phyloP scores from a whole-genome alignment of 495 filamentous ascomycete genomes.

The Penicillium robsamsonii region DNA sequence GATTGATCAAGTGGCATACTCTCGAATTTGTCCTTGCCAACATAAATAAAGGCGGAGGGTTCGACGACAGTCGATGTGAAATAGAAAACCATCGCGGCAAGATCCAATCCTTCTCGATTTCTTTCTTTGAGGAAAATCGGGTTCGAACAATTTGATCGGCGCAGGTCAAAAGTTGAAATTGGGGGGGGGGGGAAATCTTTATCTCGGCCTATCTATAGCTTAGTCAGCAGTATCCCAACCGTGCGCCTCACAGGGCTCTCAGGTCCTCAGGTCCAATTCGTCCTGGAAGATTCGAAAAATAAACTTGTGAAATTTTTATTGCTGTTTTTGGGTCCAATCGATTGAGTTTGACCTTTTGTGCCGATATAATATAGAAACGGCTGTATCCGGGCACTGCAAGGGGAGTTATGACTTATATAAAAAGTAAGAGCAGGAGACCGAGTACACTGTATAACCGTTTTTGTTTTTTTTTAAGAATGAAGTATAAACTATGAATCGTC shows the following conservation, averaged over 20 bases:
- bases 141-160: slow-evolving; percentile 3
- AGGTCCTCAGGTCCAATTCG: background rate
- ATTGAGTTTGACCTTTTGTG: background rate
- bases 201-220: slow-evolving; percentile 6
- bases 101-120: background rate
- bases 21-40: slow-evolving; percentile 98
- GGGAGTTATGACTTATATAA: background rate
- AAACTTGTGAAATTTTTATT: background rate
- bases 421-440: background rate
- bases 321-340: background rate
- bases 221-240: slow-evolving; percentile 13
- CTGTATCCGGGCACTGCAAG: background rate
- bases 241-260: too few relatives aligned
- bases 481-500: background rate
- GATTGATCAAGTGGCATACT: slow-evolving; percentile 56
- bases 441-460: background rate
- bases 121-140: background rate
- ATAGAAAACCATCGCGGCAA: slow-evolving; percentile 81
- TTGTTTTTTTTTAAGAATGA: background rate
- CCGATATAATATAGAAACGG: too few relatives aligned
- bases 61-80: slow-evolving; percentile 81
- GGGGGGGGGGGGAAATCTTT: slow-evolving; percentile 5
- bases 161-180: slow-evolving; percentile 7
- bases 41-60: slow-evolving; percentile 82
- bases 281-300: background rate